Conservation (phyloP, 2,329 filamentous ascomycete species). For the Cladophialophora exuberans region DNA sequence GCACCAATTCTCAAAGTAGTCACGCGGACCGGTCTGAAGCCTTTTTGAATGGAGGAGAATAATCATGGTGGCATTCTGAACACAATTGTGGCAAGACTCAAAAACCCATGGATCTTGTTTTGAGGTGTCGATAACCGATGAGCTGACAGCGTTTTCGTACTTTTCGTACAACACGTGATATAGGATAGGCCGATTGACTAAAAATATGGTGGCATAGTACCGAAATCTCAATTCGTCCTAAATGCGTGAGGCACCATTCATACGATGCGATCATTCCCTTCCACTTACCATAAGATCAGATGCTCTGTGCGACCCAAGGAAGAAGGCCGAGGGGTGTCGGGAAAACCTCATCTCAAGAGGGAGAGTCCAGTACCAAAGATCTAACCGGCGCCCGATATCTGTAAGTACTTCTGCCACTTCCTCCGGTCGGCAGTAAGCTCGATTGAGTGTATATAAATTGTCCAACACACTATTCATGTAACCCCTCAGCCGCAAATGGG, state of each 20-base stretch:
- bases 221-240: slow-evolving; percentile 16
- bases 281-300: slow-evolving; percentile 9
- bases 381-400: slow-evolving; percentile 8
- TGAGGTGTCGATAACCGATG: background rate
- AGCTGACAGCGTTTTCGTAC: slow-evolving; percentile 7
- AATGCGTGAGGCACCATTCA: background rate
- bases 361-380: slow-evolving; percentile 14
- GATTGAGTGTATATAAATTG: slow-evolving; percentile 1
- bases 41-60: slow-evolving; percentile 9
- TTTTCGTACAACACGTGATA: slow-evolving; percentile 9
- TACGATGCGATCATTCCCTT: background rate
- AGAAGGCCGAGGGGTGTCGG: slow-evolving; percentile 8
- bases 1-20: slow-evolving; percentile 16
- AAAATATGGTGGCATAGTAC: slow-evolving; percentile 14
- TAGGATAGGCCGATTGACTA: slow-evolving; percentile 12
- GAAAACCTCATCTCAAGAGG: slow-evolving; percentile 12
- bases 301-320: background rate
- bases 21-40: background rate
- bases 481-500: slow-evolving; percentile 9
- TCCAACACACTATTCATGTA: slow-evolving; percentile 19
- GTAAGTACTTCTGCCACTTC: slow-evolving; percentile 5
- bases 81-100: slow-evolving; percentile 18
- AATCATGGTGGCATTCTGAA: slow-evolving; percentile 16
- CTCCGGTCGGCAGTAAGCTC: slow-evolving; percentile 14
- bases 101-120: slow-evolving; percentile 6